Percentiles rank a stretch among this genome's conserved stretches.
phyloP scores from a whole-genome alignment of 2,329 filamentous ascomycete genomes.

The Calonectria montana region DNA sequence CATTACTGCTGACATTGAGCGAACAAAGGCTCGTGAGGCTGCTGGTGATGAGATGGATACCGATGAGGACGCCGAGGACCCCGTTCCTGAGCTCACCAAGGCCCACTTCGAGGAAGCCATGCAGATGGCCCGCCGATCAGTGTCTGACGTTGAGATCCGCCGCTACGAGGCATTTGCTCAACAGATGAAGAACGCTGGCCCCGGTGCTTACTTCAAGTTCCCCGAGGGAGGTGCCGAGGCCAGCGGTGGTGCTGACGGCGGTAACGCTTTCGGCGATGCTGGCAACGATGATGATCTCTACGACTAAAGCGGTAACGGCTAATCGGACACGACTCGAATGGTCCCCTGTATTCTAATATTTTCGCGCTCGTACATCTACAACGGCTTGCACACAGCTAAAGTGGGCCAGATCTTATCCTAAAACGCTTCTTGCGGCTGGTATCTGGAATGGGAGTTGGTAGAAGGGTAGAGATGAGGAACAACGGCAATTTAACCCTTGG shows the following conservation, averaged over 20 bases:
- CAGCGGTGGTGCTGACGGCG: constrained; percentile 68
- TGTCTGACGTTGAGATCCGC: constrained; percentile 96
- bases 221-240: constrained; percentile 77
- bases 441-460: constrained; percentile 51
- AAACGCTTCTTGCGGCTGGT: constrained; percentile 39
- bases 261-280: constrained; percentile 80
- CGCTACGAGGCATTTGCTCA: constrained; percentile 98
- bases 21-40: constrained; percentile 88
- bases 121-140: constrained; percentile 91
- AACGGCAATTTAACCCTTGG: constrained; percentile 28
- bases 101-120: constrained; percentile 99
- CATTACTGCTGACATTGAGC: constrained; percentile 89
- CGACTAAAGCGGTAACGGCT: constrained; percentile 70
- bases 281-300: constrained; percentile 98
- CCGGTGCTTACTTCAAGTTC: constrained; percentile 99
- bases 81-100: constrained; percentile 94
- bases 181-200: constrained; percentile 98
- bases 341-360: constrained; percentile 62
- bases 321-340: constrained; percentile 34
- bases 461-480: constrained; percentile 44
- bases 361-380: constrained; percentile 50
- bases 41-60: constrained; percentile 80
- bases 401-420: constrained; percentile 37
- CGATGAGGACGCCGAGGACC: constrained; percentile 84
- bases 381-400: constrained; percentile 32